Percentiles rank a stretch among this genome's conserved stretches.
Conservation (phyloP, 2,329 filamentous ascomycete genomes). For the Thielaviopsis populi region DNA sequence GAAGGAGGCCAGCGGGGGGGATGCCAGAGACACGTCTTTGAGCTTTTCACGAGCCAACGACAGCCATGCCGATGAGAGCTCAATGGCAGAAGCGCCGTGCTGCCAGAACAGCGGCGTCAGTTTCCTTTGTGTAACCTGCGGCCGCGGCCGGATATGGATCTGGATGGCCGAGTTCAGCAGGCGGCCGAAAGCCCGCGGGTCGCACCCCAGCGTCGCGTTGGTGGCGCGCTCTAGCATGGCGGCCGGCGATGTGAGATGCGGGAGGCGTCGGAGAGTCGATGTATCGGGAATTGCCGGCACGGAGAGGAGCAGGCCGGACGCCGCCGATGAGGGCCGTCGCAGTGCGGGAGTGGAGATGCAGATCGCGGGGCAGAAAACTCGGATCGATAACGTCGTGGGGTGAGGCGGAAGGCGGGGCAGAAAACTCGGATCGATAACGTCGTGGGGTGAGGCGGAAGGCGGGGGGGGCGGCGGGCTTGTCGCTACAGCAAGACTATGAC, state of each 20-base stretch:
- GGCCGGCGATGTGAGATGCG: neutral
- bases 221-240: slow-evolving; percentile 17
- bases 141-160: neutral
- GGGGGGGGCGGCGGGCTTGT: too few relatives aligned
- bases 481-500: too few relatives aligned
- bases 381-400: too few relatives aligned
- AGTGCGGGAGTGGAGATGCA: neutral
- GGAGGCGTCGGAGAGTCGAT: neutral
- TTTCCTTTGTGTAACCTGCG: slow-evolving; percentile 3
- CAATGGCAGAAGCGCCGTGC: slow-evolving; percentile 15
- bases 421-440: too few relatives aligned
- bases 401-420: neutral
- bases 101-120: slow-evolving; percentile 16
- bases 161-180: slow-evolving; percentile 12
- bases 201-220: slow-evolving; percentile 5
- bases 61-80: slow-evolving; percentile 15
- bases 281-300: neutral
- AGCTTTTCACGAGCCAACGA: slow-evolving; percentile 7
- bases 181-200: slow-evolving; percentile 9
- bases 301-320: neutral
- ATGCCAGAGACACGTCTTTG: neutral
- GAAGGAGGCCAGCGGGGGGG: neutral
- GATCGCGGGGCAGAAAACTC: neutral
- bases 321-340: neutral
- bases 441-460: neutral